A percentile compares a stretch with the other conserved stretches of the same genome.
phyloP scores from a whole-genome alignment of 208 protist genomes.

The Acanthamoeba triangularis region DNA sequence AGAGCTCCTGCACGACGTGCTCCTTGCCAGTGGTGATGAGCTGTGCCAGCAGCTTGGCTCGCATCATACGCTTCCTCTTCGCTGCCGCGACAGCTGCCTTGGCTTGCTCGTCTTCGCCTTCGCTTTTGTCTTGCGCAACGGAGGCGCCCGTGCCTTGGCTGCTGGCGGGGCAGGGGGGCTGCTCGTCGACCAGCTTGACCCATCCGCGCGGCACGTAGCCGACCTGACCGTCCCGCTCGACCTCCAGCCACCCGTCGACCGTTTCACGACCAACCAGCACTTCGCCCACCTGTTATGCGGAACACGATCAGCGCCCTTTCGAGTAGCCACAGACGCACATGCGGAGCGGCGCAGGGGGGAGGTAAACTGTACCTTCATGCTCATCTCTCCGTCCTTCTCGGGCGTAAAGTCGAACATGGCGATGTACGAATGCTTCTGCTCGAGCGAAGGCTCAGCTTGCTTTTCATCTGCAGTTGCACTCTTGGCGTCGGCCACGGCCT shows the following conservation, averaged over 20 bases:
- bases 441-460: neutral
- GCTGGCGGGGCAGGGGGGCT: neutral
- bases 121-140: neutral
- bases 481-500: neutral
- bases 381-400: neutral
- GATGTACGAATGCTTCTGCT: neutral
- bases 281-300: neutral
- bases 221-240: slow-evolving; percentile 28
- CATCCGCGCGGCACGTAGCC: slow-evolving; percentile 48
- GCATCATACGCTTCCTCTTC: slow-evolving; percentile 45
- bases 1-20: neutral
- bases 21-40: slow-evolving; percentile 59
- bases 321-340: neutral
- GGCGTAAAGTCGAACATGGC: slow-evolving; percentile 40
- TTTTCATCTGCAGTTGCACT: no score
- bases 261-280: slow-evolving; percentile 27
- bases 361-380: neutral
- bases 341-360: neutral
- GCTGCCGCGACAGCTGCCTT: neutral
- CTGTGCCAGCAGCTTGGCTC: slow-evolving; percentile 46
- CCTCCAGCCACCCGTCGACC: slow-evolving; percentile 16
- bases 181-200: neutral
- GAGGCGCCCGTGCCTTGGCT: neutral
- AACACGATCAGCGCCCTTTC: neutral
- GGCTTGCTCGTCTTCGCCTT: neutral